phyloP scores from a whole-genome alignment of 352 stramenopile species.

The Phytopythium cucurbitacearum region DNA sequence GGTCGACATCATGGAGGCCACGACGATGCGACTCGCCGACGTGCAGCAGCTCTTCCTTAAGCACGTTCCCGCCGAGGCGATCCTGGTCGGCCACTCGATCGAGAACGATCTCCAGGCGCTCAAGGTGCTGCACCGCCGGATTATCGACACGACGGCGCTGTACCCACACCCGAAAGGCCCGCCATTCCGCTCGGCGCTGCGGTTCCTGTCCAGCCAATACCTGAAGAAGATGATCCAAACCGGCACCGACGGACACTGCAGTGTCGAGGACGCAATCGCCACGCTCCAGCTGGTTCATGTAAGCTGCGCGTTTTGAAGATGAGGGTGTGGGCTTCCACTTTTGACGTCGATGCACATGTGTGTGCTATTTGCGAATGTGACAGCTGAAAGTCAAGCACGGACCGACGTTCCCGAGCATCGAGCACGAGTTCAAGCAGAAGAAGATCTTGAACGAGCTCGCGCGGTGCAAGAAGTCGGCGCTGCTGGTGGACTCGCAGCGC shows the following conservation, averaged over 20 bases:
- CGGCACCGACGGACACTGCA: slow-evolving; percentile 68
- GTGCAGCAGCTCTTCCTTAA: slow-evolving; percentile 61
- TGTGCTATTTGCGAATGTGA: background rate
- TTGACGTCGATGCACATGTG: background rate
- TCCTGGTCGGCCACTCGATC: slow-evolving; percentile 86
- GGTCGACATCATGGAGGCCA: slow-evolving; percentile 70
- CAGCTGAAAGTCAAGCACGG: slow-evolving; percentile 77
- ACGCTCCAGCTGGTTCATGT: slow-evolving; percentile 67
- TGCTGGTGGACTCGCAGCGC: slow-evolving; percentile 70
- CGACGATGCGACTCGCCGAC: slow-evolving; percentile 50
- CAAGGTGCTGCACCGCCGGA: slow-evolving; percentile 57
- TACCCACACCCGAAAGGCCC: slow-evolving; percentile 79
- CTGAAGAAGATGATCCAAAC: slow-evolving; percentile 74
- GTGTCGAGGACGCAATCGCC: slow-evolving; percentile 73
- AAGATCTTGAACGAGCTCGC: slow-evolving; percentile 77
- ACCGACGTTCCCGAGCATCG: slow-evolving; percentile 65
- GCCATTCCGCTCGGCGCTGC: slow-evolving; percentile 71
- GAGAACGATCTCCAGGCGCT: slow-evolving; percentile 83
- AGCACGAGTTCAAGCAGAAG: slow-evolving; percentile 70
- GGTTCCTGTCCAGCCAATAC: slow-evolving; percentile 70
- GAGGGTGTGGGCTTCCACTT: background rate
- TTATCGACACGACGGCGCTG: slow-evolving; percentile 80
- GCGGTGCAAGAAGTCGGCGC: slow-evolving; percentile 63
- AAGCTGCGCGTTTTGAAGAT: background rate
- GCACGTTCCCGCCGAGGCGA: slow-evolving; percentile 58